Evolutionary conservation across 306 rosid species (phyloP).

Genomic region (Pterocarpus santalinus): DNA sequence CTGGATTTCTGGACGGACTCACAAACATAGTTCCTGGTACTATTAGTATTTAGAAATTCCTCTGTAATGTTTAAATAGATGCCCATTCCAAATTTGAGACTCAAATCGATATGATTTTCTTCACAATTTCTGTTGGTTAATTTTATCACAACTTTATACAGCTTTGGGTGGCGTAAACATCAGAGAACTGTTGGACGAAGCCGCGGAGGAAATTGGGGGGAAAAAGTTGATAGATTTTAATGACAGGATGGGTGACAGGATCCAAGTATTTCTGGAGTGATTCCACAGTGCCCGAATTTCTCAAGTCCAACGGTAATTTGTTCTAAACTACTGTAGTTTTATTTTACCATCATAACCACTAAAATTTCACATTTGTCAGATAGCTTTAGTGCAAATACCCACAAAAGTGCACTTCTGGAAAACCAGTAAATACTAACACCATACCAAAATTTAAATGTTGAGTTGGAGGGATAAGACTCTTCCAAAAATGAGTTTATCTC

Average conservation of each 20-base stretch:
- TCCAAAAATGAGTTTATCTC: too few relatives aligned
- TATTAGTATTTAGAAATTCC: constrained; percentile 43
- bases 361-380: too few relatives aligned
- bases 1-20: constrained; percentile 94
- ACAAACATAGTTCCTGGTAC: constrained; percentile 95
- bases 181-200: constrained; percentile 82
- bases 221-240: constrained; percentile 76
- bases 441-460: too few relatives aligned
- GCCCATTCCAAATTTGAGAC: constrained; percentile 10
- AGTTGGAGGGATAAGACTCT: too few relatives aligned
- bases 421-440: too few relatives aligned
- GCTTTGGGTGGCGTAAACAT: constrained; percentile 90
- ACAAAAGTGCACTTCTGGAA: too few relatives aligned
- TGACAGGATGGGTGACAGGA: constrained; percentile 87
- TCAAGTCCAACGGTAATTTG: constrained; percentile 43
- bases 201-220: constrained; percentile 85
- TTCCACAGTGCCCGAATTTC: constrained; percentile 10
- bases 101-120: constrained; percentile 26
- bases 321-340: too few relatives aligned
- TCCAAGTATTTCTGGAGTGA: constrained; percentile 88
- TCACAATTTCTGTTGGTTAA: constrained; percentile 25
- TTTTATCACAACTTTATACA: constrained; percentile 47
- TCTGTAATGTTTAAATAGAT: constrained; percentile 26
- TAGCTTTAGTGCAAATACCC: too few relatives aligned
- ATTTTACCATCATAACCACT: too few relatives aligned